These are phyloP conservation scores for Inga laurina DNA, from an alignment of 306 rosid species.

Conservation along the genomic window DNA sequence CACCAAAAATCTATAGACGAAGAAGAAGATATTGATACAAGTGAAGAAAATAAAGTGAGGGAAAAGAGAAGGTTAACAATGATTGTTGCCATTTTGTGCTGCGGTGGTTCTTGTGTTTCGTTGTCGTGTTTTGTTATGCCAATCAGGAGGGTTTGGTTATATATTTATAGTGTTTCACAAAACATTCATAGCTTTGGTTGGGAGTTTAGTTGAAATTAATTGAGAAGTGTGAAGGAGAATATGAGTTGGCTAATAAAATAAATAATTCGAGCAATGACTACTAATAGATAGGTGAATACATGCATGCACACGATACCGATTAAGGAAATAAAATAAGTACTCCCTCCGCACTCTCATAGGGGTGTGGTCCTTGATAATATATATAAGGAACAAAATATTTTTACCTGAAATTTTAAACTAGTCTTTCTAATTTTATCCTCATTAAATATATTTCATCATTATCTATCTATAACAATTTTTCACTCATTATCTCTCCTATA, in stretches of 20 bases:
- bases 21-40: slow-evolving; percentile 29
- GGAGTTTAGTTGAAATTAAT: neutral
- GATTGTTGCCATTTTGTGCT: slow-evolving; percentile 34
- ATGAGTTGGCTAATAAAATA: neutral
- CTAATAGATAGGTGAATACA: neutral
- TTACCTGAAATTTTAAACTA: too few species aligned
- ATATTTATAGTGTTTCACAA: neutral
- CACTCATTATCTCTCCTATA: too few species aligned
- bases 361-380: too few species aligned
- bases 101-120: neutral
- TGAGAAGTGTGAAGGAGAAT: slow-evolving; percentile 35
- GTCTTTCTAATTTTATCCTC: too few species aligned
- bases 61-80: slow-evolving; percentile 33
- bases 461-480: too few species aligned
- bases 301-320: neutral
- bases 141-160: neutral
- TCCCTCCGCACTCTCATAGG: too few species aligned
- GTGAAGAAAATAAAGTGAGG: slow-evolving; percentile 38
- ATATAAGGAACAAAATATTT: too few species aligned
- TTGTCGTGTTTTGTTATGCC: neutral
- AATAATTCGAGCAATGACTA: neutral
- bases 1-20: neutral
- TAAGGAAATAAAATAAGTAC: too few species aligned
- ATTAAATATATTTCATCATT: too few species aligned
- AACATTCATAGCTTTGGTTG: neutral